Base-by-base conservation (phyloP, 2,329 filamentous ascomycete genomes). In the Paraphoma sp. region DNA sequence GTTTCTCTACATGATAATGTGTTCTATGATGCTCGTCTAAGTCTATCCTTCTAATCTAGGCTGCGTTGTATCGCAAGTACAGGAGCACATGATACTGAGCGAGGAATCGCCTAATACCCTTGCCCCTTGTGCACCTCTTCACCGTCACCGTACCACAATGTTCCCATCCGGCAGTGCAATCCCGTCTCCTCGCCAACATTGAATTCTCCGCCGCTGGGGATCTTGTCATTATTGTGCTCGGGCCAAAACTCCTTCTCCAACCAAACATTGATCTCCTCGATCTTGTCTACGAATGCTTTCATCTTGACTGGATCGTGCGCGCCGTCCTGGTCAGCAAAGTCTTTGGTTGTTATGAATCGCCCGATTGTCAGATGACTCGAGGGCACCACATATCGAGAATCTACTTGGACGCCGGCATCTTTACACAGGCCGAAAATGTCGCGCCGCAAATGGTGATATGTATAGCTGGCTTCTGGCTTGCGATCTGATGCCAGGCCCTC, bases 311-410 rank as follows among this genome's bases (percentile, higher is more conserved):
- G 80, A 63, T 84, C 78, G 18, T 67, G 73, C 7, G 83, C 83
- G 38, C 83, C 68, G 4, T 67, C 61, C 1, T 62, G 65, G 43
- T 73, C 73, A 38, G 71, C 68, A 40, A 83, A 80, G 43, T 93
- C 91, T 11, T 82, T 79, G 41, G 87, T 83, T 9, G 82, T 84
- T 43, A 97, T 83, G 73, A 95, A 97, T 3, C 94, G 83, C 0
- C 86, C 93, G 54, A 98, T 85, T 0, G 94, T 97, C 70, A 97
- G 85, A 79, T 98, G 94, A 14, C 92, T 92, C 45, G 90, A 94
- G 1, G 93, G 93, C 2, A 96, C 92, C 23, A 93, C 88, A 73
- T 97, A 98, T 54, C 94, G 84, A 50, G 90, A 91, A 18, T 83
- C 89, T 33, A 97, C 83, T 14, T 84, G 78, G n/a, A 94, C 81